Base-by-base conservation (phyloP, 768 basidiomycete genomes). In the Coprinopsis sp. region DNA sequence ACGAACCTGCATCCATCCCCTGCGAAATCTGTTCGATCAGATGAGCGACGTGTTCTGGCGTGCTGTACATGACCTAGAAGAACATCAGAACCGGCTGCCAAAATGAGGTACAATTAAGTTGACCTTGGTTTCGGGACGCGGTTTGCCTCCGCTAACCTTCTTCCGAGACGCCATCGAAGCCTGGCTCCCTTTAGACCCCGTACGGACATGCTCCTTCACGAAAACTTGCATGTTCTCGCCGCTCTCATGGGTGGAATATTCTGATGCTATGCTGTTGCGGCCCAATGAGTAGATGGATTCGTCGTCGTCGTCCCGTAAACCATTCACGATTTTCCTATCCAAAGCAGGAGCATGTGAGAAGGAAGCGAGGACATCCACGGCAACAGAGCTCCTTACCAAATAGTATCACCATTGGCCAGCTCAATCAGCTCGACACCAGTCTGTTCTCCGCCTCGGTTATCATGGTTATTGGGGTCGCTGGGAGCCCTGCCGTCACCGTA, bases 101-200 rank as follows among this genome's bases (percentile, higher is more conserved):
- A 51, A 43, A 21, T 34, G 47, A 50, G 51, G 29, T 36, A 45
- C 54, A 34, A 38, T 27, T 37, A 44, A 45, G 47, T 56, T 62
- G 71, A 86, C 89, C 79, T 91, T 91, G 27, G 90, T 92, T 60
- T 92, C 89, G 52, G 90, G 89, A 39, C 84, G 78, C 54, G 67
- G 64, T 57, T 78, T 74, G 60, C 72, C 72, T 64, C 41, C 76
- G 72, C 50, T 63, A 59, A 28, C 47, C 59, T 79, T 84, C 68
- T 77, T 84, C 49, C 80, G 79, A 16, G 82, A 77, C 46, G 79
- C 61, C 59, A 82, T 70, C 21, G 76, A 76, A 29, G 85, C 77
- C 44, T 67, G 69, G 57, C 87, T 87, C 39, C 80, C 74, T 60
- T 79, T 88, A 29, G 86, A 88, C 45, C 72, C 67, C 53, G 77